Base-by-base conservation (phyloP, 805 yeast genomes). In the Kodamaea leandrae region DNA sequence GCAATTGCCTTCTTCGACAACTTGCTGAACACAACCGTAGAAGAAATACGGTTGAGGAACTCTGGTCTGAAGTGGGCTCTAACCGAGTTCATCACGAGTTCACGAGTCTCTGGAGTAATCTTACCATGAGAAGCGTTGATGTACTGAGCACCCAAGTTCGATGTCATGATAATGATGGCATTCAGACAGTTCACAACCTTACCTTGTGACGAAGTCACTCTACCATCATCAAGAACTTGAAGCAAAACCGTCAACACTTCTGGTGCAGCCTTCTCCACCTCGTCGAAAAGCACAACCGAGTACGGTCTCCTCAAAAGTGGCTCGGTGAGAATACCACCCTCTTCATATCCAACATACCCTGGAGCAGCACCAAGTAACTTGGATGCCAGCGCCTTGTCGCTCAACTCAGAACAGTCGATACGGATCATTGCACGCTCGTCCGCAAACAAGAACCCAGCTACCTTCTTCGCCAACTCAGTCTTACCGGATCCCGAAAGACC, bases 401-500 rank as follows among this genome's bases (percentile, higher is more conserved):
- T 80, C 54, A 93, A 74, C 64, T 93, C 99, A 4, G 98, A 90
- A 68, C 99, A 93, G 65, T 93, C 99, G 50, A 93, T 89, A 69
- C 99, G 83, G 59, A 93, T 86, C 87, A 93, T 91, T 37, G 96
- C 96, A 66, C 82, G 85, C 61, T 91, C 97, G 60, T 93, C 98
- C 39, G 95, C 86, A 68, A 93, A 93, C 57, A 93, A 74, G 72
- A 93, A 93, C 0, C 95, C 96, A 8, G 99, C 98, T 18, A 93
- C 77, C 57, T 90, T 93, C 78, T 93, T 93, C 17, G 99, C 98
- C 53, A 93, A 74, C 64, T 93, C 98, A 6, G 99, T 93, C 75
- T 93, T 93, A 78, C 99, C 99, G 5, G 96, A 88, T 54, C 99
- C 99, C 2, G 96, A 86, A 45, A 91, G 77, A 45, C 99, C 99